Evolutionary conservation across 2,329 filamentous ascomycete species (phyloP).

Genomic region (Fusarium setosum): DNA sequence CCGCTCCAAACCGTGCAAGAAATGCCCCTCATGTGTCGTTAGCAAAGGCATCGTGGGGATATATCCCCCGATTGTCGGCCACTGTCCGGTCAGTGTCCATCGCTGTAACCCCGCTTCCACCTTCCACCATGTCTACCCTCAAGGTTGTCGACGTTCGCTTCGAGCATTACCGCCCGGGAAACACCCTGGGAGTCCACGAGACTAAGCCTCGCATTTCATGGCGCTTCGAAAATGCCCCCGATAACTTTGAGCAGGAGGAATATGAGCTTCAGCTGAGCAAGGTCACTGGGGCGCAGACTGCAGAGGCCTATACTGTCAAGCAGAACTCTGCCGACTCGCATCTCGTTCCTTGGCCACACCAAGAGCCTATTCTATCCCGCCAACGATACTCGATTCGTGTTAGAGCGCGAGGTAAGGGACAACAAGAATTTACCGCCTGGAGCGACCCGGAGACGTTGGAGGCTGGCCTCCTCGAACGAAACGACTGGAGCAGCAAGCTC

Average conservation of each 20-base stretch:
- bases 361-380: constrained; percentile 18
- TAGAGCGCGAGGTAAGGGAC: constrained; percentile 17
- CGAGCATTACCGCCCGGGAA: constrained; percentile 26
- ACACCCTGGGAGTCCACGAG: constrained; percentile 31
- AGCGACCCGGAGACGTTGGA: constrained; percentile 26
- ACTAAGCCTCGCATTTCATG: constrained; percentile 32
- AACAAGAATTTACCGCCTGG: constrained; percentile 9
- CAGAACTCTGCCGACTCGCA: background rate
- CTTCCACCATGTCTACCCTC: constrained; percentile 15
- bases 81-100: background rate
- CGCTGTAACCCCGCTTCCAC: background rate
- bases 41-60: background rate
- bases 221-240: constrained; percentile 25
- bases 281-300: background rate
- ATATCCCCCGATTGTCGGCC: background rate
- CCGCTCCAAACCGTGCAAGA: too few relatives aligned
- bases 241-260: constrained; percentile 22
- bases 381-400: constrained; percentile 11
- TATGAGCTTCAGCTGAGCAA: constrained; percentile 24
- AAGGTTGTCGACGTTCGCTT: constrained; percentile 25
- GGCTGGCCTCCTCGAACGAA: constrained; percentile 17
- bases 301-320: background rate
- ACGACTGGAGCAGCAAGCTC: constrained; percentile 21
- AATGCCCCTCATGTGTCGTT: background rate
- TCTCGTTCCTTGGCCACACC: constrained; percentile 22